Evolutionary conservation across 2,329 filamentous ascomycete species (phyloP).

Genomic region (Trichoderma cornu-damae): DNA sequence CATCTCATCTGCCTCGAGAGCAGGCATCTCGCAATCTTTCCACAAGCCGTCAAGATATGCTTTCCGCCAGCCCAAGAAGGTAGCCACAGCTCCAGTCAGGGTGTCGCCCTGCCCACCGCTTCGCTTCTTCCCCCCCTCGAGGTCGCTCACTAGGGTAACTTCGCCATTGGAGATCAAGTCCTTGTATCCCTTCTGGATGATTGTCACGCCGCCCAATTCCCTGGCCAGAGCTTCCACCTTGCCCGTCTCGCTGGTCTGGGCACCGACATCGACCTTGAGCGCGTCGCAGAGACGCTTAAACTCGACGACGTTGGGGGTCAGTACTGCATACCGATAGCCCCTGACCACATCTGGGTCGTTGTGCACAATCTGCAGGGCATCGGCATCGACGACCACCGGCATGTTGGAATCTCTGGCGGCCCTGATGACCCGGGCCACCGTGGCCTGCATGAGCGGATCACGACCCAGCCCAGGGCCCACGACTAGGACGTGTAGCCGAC

Average conservation of each 20-base stretch:
- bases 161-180: constrained; percentile 81
- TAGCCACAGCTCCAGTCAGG: constrained; percentile 81
- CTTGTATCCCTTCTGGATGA: constrained; percentile 80
- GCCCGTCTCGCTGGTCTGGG: constrained; percentile 34
- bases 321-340: constrained; percentile 76
- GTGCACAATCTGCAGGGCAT: constrained; percentile 76
- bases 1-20: constrained; percentile 51
- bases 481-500: constrained; percentile 85
- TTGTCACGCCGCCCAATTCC: constrained; percentile 78
- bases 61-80: constrained; percentile 80
- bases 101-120: constrained; percentile 96
- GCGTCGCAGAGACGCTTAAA: constrained; percentile 77
- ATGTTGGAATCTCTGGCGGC: constrained; percentile 68
- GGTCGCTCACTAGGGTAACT: constrained; percentile 68
- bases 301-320: constrained; percentile 94
- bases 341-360: constrained; percentile 69
- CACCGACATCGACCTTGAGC: constrained; percentile 55
- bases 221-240: constrained; percentile 63
- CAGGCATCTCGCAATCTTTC: constrained; percentile 48
- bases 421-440: constrained; percentile 70
- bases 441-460: constrained; percentile 84
- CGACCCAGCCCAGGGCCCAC: constrained; percentile 88
- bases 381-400: constrained; percentile 86
- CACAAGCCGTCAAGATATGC: constrained; percentile 82
- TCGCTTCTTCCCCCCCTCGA: constrained; percentile 78